Conservation (phyloP, 345 rosid species). For the Arabis hirsuta region DNA sequence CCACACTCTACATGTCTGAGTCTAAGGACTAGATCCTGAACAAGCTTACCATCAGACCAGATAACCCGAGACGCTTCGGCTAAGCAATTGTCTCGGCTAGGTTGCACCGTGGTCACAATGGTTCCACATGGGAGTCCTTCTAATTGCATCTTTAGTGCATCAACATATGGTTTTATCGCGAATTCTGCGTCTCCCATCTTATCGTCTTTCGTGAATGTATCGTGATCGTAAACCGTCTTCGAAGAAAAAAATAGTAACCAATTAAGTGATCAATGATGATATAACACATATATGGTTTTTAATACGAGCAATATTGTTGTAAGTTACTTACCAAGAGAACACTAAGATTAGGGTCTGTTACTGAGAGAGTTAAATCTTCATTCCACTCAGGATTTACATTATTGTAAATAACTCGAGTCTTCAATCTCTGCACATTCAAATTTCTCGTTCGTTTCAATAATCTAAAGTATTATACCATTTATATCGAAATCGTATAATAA, state of each 20-base stretch:
- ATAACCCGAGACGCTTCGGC: conserved; percentile 60
- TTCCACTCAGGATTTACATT: conserved; percentile 92
- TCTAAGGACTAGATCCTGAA: conserved; percentile 68
- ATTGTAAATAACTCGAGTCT: conserved; percentile 77
- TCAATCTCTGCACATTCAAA: conserved; percentile 62
- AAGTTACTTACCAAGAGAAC: conserved; percentile 57
- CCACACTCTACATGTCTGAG: conserved; percentile 84
- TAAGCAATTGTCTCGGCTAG: conserved; percentile 66
- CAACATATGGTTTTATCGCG: conserved; percentile 55
- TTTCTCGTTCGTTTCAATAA: background rate
- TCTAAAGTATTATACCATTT: background rate
- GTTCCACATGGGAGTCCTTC: conserved; percentile 59
- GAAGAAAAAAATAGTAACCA: background rate
- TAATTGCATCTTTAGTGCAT: conserved; percentile 64
- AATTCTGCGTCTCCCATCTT: conserved; percentile 92
- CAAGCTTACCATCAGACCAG: conserved; percentile 54
- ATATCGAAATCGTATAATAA: background rate
- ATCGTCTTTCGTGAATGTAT: conserved; percentile 82
- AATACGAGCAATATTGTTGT: background rate
- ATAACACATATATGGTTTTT: conserved; percentile 1
- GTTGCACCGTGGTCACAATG: conserved; percentile 53
- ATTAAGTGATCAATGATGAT: background rate
- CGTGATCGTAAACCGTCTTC: conserved; percentile 87
- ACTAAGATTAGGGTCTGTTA: conserved; percentile 59
- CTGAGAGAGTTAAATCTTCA: conserved; percentile 83